Conservation (phyloP, 2,329 filamentous ascomycete genomes). For the Xylaria sp. region DNA sequence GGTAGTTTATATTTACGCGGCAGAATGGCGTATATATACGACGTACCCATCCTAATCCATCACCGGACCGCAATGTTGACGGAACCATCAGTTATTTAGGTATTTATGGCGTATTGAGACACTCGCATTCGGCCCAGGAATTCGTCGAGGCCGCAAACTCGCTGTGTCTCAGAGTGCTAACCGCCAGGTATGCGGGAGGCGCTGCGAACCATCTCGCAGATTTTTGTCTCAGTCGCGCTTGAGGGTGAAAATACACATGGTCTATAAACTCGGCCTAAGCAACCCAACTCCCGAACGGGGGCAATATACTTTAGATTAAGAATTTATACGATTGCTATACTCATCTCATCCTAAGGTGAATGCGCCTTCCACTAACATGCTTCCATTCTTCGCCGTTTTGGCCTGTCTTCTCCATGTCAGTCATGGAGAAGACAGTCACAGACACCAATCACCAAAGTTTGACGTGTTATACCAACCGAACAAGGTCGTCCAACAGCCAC, state of each 20-base stretch:
- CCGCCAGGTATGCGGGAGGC: not conserved
- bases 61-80: not conserved
- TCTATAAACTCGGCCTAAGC: not conserved
- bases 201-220: conserved; percentile 5
- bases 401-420: conserved; percentile 24
- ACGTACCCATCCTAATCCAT: not conserved
- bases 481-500: conserved; percentile 3
- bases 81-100: not conserved
- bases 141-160: conserved; percentile 4
- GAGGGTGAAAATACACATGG: not conserved
- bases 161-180: conserved; percentile 21
- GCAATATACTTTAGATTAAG: not conserved
- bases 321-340: not conserved
- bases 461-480: conserved; percentile 8
- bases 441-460: conserved; percentile 8
- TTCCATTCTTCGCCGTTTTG: conserved; percentile 23
- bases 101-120: conserved; percentile 6
- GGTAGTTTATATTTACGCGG: not conserved
- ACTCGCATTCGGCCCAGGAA: conserved; percentile 14
- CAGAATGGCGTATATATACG: conserved; percentile 21
- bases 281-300: not conserved
- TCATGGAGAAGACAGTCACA: conserved; percentile 6
- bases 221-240: conserved; percentile 19
- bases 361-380: conserved; percentile 23
- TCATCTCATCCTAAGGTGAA: not conserved